These are phyloP conservation scores for Singerocomus inundabilis DNA, from an alignment of 1,284 basidiomycete genomes.

Conservation along the genomic window DNA sequence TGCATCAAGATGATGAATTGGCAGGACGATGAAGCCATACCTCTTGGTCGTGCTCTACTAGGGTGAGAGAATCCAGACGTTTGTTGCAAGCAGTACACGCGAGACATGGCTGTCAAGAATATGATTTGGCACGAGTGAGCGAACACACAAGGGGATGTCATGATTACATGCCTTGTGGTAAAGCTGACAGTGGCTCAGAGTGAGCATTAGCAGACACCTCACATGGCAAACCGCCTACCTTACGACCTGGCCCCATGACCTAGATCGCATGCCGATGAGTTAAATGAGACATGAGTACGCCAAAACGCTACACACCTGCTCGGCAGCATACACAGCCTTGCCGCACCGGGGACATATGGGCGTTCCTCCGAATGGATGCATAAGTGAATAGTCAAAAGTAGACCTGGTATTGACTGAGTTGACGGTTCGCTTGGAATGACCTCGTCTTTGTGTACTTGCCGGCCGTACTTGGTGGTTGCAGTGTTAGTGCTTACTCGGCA, in stretches of 20 bases:
- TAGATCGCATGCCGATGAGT: conserved; percentile 31
- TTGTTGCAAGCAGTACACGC: conserved; percentile 70
- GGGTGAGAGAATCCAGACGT: conserved; percentile 66
- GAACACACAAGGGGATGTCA: background rate
- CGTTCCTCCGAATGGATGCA: conserved; percentile 68
- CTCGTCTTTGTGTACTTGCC: conserved; percentile 18
- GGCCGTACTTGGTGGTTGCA: too few relatives aligned
- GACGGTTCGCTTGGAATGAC: too few relatives aligned
- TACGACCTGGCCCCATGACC: conserved; percentile 78
- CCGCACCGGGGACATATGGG: conserved; percentile 64
- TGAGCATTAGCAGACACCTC: conserved; percentile 7
- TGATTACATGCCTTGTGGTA: conserved; percentile 65
- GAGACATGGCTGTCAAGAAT: conserved; percentile 53
- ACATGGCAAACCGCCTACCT: conserved; percentile 45
- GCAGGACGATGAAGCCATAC: conserved; percentile 39
- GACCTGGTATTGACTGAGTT: conserved; percentile 2
- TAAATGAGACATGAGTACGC: conserved; percentile 1
- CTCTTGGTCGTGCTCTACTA: conserved; percentile 75
- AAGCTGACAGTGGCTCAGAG: conserved; percentile 41
- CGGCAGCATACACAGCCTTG: conserved; percentile 75
- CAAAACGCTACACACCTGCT: conserved; percentile 55
- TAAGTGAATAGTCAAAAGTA: conserved; percentile 22
- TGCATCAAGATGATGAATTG: conserved; percentile 9
- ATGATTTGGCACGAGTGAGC: conserved; percentile 1
- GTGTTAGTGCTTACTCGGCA: conserved; percentile 18